Evolutionary conservation across 352 stramenopile genomes (phyloP), one percentile per base, ranked within the genome.

Genomic region (Globisporangium takayamanum): DNA sequence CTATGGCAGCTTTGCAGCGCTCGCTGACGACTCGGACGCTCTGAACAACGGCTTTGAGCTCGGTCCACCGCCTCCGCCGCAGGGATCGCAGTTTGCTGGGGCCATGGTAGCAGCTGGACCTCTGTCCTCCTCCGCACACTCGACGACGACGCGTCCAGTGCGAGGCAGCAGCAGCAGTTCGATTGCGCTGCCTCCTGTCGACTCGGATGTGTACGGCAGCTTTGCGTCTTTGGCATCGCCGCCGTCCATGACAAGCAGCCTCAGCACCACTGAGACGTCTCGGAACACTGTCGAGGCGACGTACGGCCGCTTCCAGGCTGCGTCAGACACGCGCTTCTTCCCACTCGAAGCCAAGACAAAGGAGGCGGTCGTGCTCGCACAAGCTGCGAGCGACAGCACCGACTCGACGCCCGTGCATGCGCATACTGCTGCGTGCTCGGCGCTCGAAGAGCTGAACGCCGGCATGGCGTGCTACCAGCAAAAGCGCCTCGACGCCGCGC

Each of bases 401-500:
- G 8, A 26, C 6, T 14, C 20, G 22, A 12, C 18, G 14, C 14
- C n/a, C 25, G 30, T 37, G 16, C 57, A 64, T 28, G 36, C 59
- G 2, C 50, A 64, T 46, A 76, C 42, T 26, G 54, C 25, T 42
- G 59, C 51, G 37, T 69, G 14, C 42, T 86, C 78, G 3, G 73
- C 83, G 3, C 53, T 93, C 15, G 69, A 87, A 11, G 77, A 91
- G 44, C 68, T 91, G 16, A 88, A 93, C 49, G 66, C 76, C 11
- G 83, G 83, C 6, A 93, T 93, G 83, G 66, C 76, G 28, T 79
- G 80, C 58, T 93, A 89, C 69, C 85, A 88, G 50, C 66, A 86
- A 53, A 83, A 87, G 28, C 68, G 66, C 14, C 50, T 90, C 30
- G 73, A 90, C 52, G 74, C 87, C 14, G 84, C 81, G 3, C 54